These are phyloP conservation scores for Saccharomycopsis microspora DNA, from an alignment of 805 yeast genomes.

Conservation along the genomic window DNA sequence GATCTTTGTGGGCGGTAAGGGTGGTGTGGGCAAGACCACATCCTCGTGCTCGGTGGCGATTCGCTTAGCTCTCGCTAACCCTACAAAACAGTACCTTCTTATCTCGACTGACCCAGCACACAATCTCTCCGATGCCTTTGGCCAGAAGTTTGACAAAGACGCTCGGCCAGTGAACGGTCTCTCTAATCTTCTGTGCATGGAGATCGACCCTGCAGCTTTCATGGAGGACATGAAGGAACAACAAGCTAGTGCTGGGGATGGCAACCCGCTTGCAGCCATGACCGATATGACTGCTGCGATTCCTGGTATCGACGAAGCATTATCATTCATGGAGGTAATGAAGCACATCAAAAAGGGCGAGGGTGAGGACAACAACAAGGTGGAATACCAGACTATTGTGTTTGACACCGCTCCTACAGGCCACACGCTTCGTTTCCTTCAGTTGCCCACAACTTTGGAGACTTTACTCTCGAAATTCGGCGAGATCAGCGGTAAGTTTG, in stretches of 20 bases:
- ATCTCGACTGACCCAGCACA: constrained; percentile 99
- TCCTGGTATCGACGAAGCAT: constrained; percentile 98
- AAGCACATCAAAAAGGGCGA: constrained; percentile 69
- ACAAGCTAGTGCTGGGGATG: constrained; percentile 34
- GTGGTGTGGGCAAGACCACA: constrained; percentile 99
- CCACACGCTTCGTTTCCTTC: constrained; percentile 89
- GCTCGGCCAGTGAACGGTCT: constrained; percentile 90
- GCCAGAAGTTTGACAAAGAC: constrained; percentile 95
- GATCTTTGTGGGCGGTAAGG: constrained; percentile 99
- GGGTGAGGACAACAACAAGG: constrained; percentile 22
- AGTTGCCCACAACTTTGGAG: constrained; percentile 86
- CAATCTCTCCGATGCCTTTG: constrained; percentile 93
- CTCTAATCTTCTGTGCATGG: constrained; percentile 89
- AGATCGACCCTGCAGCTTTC: constrained; percentile 92
- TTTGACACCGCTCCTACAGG: constrained; percentile 99
- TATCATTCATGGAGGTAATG: constrained; percentile 95
- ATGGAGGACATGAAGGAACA: constrained; percentile 71
- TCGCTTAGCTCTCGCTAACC: constrained; percentile 79
- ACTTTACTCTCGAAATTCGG: constrained; percentile 79
- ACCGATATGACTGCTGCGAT: constrained; percentile 71
- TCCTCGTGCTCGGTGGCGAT: constrained; percentile 92
- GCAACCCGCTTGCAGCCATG: constrained; percentile 26
- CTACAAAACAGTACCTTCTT: constrained; percentile 67
- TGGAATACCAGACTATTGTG: constrained; percentile 74
- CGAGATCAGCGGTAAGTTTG: constrained; percentile 76